Base-by-base conservation (phyloP, 352 stramenopile genomes). In the Phytophthora pisi region DNA sequence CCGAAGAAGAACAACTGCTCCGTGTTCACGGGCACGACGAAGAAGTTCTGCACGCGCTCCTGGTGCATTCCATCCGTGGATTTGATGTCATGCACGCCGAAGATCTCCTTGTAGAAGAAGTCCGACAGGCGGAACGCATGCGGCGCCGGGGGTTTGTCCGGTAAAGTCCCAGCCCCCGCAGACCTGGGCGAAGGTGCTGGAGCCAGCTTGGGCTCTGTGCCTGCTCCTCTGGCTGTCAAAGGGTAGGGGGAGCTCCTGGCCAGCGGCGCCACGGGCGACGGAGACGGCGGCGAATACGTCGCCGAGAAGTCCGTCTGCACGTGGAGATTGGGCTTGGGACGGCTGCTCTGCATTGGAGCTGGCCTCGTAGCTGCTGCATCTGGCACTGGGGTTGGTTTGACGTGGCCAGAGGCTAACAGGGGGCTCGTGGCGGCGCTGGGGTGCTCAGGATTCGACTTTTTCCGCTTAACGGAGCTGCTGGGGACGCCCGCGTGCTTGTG, bases 1-100 rank as follows among this genome's bases (percentile, higher is more conserved):
- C 96, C 96, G 68, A 98, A 99, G 9, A 88, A 66, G 51, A 99
- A 90, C 26, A 99, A 78, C 56, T 92, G 78, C 66, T 95, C 87
- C 8, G 82, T 90, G 54, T 91, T 84, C 51, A 85, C 68, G 10
- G 86, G 86, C 46, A 92, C 84, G 13, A 81, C 81, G 30, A 95
- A 79, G 65, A 95, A 95, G 70, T 95, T 90, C 54, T 92, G 83
- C 51, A 95, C 87, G 8, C 87, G 87, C 64, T 92, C 81, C 31
- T 92, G 82, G 55, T 93, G 87, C 66, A 91, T 70, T 0, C 74
- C 87, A 50, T 95, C 87, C 18, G 70, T 87, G 28, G 73, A 73
- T 64, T 92, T 91, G 68, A 92, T 92, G 46, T 93, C 87, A 57
- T 93, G 83, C 8, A 93, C 70, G 28, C 87, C 87, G 70, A 95